Base-by-base conservation (phyloP, 148 eudicot genomes). In the Camellia sinensis region DNA sequence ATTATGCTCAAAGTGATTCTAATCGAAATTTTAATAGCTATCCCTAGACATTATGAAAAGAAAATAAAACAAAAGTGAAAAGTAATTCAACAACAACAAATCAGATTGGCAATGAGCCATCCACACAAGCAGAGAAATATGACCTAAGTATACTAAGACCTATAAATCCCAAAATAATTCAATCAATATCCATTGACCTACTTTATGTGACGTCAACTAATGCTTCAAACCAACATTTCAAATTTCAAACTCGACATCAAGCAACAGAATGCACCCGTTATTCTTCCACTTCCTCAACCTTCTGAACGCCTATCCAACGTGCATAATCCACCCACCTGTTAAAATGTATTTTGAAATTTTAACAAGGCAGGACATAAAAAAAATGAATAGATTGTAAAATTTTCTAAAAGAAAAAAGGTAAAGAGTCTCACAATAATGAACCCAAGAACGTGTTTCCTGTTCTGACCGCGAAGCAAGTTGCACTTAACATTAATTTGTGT, bases 291-390 rank as follows among this genome's bases (percentile, higher is more conserved):
- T 86, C 88, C 3, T 83, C 91, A 65, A 84, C 90, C 82, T 93
- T 88, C 52, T 91, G 97, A 76, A 93, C 73, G 22, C 98, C 97
- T 21, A 96, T 77, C 86, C 63, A 86, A 79, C 98, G 98, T 74
- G 97, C 95, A 80, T 93, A 96, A 84, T 96, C 99, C 74, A 96
- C 99, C 99, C 99, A 93, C 90, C 99, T 96, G 88, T 72, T 45
- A 46, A 43, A 79, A 56, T 29, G 67, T 21, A 15, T 80, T 79
- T 3, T 0, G 56, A 71, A 46, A 61, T 61, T 65, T 41, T 5
- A 56, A 37, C 56, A 2, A 60, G 15, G 41, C 12, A 37, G 76
- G 41, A 37, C 48, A 52, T 22, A 19, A 64, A 43, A 73, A 46
- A 10, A 21, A 43, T 11, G 11, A 64, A 60, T 5, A 44, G 11